A percentile compares a stretch with the other conserved stretches of the same genome.
These are phyloP conservation scores for Delitschia confertaspora DNA, from an alignment of 495 filamentous ascomycete genomes.

Conservation along the genomic window DNA sequence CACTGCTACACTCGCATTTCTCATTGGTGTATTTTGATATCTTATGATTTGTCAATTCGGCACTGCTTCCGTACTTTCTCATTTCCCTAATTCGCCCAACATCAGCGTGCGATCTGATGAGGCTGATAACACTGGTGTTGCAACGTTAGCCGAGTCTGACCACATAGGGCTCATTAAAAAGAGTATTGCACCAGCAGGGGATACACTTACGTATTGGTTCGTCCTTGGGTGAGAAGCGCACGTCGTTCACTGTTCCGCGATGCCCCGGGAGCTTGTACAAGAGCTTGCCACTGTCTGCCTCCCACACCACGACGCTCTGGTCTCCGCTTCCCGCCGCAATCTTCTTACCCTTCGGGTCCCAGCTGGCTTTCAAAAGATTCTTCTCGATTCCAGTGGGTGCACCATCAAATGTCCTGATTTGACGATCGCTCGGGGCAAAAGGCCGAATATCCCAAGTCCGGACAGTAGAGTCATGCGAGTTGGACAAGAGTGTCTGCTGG, in stretches of 20 bases:
- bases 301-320: conserved; percentile 85
- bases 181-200: no score
- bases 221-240: conserved; percentile 71
- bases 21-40: no score
- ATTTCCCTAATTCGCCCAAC: conserved; percentile 35
- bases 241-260: conserved; percentile 91
- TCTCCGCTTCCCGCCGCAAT: conserved; percentile 88
- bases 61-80: no score
- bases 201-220: conserved; percentile 78
- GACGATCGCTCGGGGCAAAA: conserved; percentile 79
- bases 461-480: conserved; percentile 87
- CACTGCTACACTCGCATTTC: no score
- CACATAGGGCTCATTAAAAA: no score
- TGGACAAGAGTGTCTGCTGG: conserved; percentile 79
- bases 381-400: conserved; percentile 81
- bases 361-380: conserved; percentile 85
- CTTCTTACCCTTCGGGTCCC: conserved; percentile 77
- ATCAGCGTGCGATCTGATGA: conserved; percentile 37
- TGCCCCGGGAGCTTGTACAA: conserved; percentile 93
- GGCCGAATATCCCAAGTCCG: conserved; percentile 94
- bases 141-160: conserved; percentile 9
- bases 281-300: conserved; percentile 68
- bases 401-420: conserved; percentile 78
- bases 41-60: no score
- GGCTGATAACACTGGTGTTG: conserved; percentile 23